Conservation (phyloP, 257 asterid genomes). For the Ballota nigra region DNA sequence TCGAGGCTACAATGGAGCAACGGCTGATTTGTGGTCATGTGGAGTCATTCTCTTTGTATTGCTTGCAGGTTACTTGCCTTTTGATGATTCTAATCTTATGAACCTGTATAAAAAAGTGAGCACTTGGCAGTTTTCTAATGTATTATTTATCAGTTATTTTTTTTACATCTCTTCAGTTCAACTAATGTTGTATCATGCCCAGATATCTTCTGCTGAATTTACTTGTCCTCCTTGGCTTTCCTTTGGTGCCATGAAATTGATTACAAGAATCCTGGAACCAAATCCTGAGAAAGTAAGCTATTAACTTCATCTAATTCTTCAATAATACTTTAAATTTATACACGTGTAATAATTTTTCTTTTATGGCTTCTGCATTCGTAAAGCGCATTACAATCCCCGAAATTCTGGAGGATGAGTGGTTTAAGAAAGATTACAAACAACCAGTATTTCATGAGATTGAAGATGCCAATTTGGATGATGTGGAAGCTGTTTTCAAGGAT, state of each 20-base stretch:
- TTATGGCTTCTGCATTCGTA: conserved; percentile 15
- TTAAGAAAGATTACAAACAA: conserved; percentile 77
- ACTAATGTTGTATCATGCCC: conserved; percentile 21
- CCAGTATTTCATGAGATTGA: conserved; percentile 76
- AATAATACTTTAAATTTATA: neutral
- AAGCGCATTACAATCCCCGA: conserved; percentile 81
- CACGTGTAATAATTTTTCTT: neutral
- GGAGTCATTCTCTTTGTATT: conserved; percentile 93
- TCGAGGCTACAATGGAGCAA: conserved; percentile 90
- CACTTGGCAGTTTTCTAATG: conserved; percentile 4
- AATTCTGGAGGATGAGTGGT: conserved; percentile 87
- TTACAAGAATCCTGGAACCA: conserved; percentile 76
- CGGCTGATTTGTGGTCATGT: conserved; percentile 97
- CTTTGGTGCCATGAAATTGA: conserved; percentile 77
- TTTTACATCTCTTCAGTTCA: conserved; percentile 17
- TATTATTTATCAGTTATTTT: neutral
- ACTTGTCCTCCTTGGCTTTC: conserved; percentile 96
- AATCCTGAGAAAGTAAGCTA: conserved; percentile 72
- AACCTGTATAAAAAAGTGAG: conserved; percentile 89
- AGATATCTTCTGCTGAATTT: conserved; percentile 83
- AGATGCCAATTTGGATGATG: conserved; percentile 84
- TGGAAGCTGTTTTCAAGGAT: conserved; percentile 91
- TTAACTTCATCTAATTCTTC: neutral
- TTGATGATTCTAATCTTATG: conserved; percentile 86
- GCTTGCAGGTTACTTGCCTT: conserved; percentile 99